These are phyloP conservation scores for Gleditsia sinensis DNA, from an alignment of 306 rosid species.

Conservation along the genomic window DNA sequence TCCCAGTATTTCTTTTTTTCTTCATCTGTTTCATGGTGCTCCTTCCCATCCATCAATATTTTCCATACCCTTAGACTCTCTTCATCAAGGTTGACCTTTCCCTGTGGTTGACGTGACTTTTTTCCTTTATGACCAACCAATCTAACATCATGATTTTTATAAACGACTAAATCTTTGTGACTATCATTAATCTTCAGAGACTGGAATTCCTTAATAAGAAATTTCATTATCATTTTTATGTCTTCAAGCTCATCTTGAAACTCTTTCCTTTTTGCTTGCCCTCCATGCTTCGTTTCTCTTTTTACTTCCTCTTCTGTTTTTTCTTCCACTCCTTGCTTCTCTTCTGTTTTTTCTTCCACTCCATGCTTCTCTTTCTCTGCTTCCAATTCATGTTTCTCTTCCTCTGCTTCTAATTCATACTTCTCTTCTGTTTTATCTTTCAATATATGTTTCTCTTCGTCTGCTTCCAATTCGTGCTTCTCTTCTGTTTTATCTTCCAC, in stretches of 20 bases:
- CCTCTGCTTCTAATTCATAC: neutral
- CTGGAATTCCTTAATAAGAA: neutral
- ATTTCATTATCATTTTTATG: neutral
- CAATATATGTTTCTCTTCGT: neutral
- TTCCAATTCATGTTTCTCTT: neutral
- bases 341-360: neutral
- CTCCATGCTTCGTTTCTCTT: neutral
- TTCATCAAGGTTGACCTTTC: conserved; percentile 27
- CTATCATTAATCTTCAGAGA: neutral
- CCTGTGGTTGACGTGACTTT: neutral
- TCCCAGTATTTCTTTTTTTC: conserved; percentile 37
- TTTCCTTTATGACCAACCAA: conserved; percentile 17
- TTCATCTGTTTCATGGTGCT: conserved; percentile 21
- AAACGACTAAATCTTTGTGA: neutral
- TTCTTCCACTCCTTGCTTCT: too few species aligned
- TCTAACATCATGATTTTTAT: neutral
- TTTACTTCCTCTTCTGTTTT: neutral
- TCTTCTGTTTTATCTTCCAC: neutral
- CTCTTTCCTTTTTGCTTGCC: neutral
- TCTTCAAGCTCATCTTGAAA: too few species aligned
- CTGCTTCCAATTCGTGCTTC: neutral
- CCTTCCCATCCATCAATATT: conserved; percentile 17
- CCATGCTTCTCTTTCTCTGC: neutral
- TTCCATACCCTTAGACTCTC: conserved; percentile 42
- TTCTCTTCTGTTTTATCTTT: neutral